Percentiles rank a stretch among this genome's conserved stretches.
Evolutionary conservation across 768 basidiomycete genomes (phyloP).

Genomic region (Cystobasidium ongulense): DNA sequence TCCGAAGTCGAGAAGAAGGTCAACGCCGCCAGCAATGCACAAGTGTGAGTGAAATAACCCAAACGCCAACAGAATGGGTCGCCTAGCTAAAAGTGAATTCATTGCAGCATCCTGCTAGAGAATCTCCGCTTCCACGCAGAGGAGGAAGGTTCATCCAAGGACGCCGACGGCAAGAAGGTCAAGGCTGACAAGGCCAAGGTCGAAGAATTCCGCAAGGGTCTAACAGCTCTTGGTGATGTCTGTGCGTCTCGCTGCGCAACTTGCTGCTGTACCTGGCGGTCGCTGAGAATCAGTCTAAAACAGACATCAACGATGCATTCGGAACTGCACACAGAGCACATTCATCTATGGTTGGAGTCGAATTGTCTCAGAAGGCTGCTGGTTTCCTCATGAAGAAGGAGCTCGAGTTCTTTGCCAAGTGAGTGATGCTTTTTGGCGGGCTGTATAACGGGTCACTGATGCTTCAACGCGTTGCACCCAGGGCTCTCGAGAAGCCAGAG

Average conservation of each 20-base stretch:
- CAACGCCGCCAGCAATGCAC: conserved; percentile 52
- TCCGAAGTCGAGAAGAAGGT: conserved; percentile 73
- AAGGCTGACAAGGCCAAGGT: conserved; percentile 82
- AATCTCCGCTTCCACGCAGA: conserved; percentile 98
- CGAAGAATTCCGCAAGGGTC: conserved; percentile 69
- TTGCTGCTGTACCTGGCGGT: neutral
- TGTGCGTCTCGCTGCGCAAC: conserved; percentile 47
- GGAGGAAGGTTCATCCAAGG: conserved; percentile 90
- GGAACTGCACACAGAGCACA: conserved; percentile 97
- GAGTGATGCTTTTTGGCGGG: neutral
- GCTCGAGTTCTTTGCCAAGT: conserved; percentile 93
- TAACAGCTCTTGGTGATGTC: conserved; percentile 83
- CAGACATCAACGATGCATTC: conserved; percentile 90
- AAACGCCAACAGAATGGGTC: neutral
- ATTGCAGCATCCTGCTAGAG: conserved; percentile 79
- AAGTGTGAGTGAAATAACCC: conserved; percentile 54
- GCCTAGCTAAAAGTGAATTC: neutral
- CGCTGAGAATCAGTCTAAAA: neutral
- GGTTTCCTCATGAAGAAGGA: conserved; percentile 98
- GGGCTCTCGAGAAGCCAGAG: conserved; percentile 81
- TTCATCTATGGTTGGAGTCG: conserved; percentile 95
- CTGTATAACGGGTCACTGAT: neutral
- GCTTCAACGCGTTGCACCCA: neutral
- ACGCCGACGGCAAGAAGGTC: conserved; percentile 85
- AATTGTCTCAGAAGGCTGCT: conserved; percentile 81